Evolutionary conservation across 202 grass and related monocot species (phyloP).

Genomic region (Bolboschoenoplectus hybrid): DNA sequence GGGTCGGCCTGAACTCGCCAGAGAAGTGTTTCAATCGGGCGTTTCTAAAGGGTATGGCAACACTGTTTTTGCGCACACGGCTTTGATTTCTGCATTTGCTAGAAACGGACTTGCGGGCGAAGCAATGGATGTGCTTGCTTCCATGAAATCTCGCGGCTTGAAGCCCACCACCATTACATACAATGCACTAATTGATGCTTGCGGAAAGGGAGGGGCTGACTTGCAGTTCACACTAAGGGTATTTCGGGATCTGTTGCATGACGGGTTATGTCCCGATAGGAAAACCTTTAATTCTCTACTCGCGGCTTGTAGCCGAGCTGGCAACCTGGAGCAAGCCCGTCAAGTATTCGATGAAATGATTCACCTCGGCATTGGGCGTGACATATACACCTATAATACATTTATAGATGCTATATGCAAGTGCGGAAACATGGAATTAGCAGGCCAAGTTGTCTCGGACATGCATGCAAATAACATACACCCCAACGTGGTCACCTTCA

Average conservation of each 20-base stretch:
- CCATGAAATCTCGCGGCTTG: slow-evolving; percentile 68
- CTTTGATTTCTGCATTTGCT: slow-evolving; percentile 89
- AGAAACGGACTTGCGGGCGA: slow-evolving; percentile 72
- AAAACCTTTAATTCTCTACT: slow-evolving; percentile 99
- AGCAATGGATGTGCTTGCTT: slow-evolving; percentile 72
- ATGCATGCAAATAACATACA: slow-evolving; percentile 76
- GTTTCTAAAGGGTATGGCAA: slow-evolving; percentile 65
- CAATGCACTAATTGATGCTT: slow-evolving; percentile 93
- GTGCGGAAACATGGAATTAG: slow-evolving; percentile 92
- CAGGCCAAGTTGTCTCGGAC: slow-evolving; percentile 67
- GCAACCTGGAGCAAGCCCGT: slow-evolving; percentile 80
- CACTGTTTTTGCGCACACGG: slow-evolving; percentile 76
- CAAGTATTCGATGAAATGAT: slow-evolving; percentile 96
- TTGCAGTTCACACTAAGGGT: slow-evolving; percentile 76
- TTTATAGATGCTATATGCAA: slow-evolving; percentile 97
- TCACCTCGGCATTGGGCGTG: slow-evolving; percentile 74
- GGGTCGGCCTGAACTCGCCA: slow-evolving; percentile 70
- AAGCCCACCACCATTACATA: slow-evolving; percentile 80
- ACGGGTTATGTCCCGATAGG: slow-evolving; percentile 78
- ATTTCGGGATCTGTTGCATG: slow-evolving; percentile 87
- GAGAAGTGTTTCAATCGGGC: slow-evolving; percentile 68
- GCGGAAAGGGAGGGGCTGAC: slow-evolving; percentile 88
- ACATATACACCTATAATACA: slow-evolving; percentile 99
- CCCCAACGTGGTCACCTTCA: slow-evolving; percentile 96
- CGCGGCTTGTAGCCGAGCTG: slow-evolving; percentile 80